These are phyloP conservation scores for Inonotus hispidus DNA, from an alignment of 1,284 basidiomycete genomes.

Conservation along the genomic window DNA sequence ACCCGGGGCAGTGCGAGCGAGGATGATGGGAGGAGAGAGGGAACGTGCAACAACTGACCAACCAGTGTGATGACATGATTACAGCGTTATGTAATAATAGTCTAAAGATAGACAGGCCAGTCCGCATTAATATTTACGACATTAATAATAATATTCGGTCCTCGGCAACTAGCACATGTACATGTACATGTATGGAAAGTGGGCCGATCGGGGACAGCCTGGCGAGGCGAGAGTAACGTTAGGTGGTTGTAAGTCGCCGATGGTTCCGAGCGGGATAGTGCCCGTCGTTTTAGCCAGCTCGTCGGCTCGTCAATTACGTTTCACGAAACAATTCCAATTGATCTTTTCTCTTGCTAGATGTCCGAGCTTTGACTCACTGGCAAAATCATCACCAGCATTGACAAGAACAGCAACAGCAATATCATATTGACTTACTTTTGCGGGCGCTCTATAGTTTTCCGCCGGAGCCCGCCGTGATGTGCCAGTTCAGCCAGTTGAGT, in stretches of 20 bases:
- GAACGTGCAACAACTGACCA: neutral
- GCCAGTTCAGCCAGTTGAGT: no score
- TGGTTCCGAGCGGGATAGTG: neutral
- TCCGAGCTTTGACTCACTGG: neutral
- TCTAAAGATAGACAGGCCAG: no score
- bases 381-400: neutral
- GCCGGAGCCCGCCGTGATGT: no score
- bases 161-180: no score
- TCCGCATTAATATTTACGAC: no score
- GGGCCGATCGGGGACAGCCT: no score
- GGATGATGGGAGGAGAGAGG: neutral
- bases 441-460: no score
- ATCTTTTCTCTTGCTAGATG: neutral
- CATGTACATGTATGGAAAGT: no score
- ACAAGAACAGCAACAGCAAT: no score
- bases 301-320: conserved; percentile 75
- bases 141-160: no score
- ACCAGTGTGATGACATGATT: neutral
- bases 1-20: neutral
- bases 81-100: neutral
- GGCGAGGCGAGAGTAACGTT: neutral
- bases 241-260: neutral
- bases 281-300: conserved; percentile 55
- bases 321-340: conserved; percentile 45
- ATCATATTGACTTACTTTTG: no score